Evolutionary conservation across 2,329 filamentous ascomycete genomes (phyloP).

Genomic region (Claviceps humidiphila): DNA sequence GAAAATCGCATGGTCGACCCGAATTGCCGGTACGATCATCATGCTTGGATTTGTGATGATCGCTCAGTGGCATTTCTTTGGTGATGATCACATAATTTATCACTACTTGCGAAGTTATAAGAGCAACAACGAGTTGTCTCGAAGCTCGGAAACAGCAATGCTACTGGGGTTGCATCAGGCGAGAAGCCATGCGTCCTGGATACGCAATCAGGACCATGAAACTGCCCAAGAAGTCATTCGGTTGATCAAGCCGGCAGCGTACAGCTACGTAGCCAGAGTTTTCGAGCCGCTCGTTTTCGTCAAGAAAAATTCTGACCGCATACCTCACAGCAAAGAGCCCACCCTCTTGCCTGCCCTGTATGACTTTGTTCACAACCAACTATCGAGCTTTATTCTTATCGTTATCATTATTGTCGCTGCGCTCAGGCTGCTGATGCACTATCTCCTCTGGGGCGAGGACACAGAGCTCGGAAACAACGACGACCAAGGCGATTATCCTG

Average conservation of each 20-base stretch:
- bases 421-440: conserved; percentile 59
- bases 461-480: conserved; percentile 31
- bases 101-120: conserved; percentile 14
- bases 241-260: conserved; percentile 57
- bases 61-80: conserved; percentile 68
- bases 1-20: conserved; percentile 54
- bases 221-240: conserved; percentile 64
- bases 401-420: conserved; percentile 50
- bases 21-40: conserved; percentile 61
- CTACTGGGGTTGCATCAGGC: conserved; percentile 57
- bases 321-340: conserved; percentile 31
- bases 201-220: conserved; percentile 64
- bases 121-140: conserved; percentile 12
- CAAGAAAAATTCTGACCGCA: conserved; percentile 53
- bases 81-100: conserved; percentile 34
- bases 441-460: conserved; percentile 55
- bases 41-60: conserved; percentile 60
- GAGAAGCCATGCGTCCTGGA: conserved; percentile 63
- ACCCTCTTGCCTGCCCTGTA: conserved; percentile 31
- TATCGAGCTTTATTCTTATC: conserved; percentile 45
- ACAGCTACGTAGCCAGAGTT: conserved; percentile 61
- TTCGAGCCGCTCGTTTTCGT: conserved; percentile 66
- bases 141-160: conserved; percentile 23
- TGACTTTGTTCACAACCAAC: conserved; percentile 52
- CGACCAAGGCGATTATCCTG: conserved; percentile 30